These are phyloP conservation scores for Saturnispora zaruensis DNA, from an alignment of 805 yeast genomes.

Conservation along the genomic window DNA sequence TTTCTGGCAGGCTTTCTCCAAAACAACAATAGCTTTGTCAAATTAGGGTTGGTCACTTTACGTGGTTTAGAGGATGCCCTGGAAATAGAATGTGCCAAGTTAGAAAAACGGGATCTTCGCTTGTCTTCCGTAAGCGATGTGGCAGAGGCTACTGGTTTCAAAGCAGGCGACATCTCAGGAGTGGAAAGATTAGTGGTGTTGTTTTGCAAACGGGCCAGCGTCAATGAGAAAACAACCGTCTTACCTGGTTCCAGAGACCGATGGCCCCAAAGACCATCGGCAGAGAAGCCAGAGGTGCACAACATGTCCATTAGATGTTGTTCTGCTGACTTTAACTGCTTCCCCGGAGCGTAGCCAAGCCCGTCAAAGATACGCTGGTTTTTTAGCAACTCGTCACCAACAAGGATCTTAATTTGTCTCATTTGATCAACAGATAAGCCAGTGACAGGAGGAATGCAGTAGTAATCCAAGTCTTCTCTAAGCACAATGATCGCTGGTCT, in stretches of 20 bases:
- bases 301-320: conserved; percentile 92
- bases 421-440: conserved; percentile 52
- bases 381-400: conserved; percentile 55
- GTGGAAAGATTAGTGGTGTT: conserved; percentile 12
- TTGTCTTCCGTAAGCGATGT: conserved; percentile 17
- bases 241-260: conserved; percentile 81
- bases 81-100: conserved; percentile 53
- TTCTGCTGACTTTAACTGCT: conserved; percentile 77
- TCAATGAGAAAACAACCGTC: conserved; percentile 78
- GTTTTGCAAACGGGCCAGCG: conserved; percentile 52
- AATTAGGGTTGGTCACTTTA: conserved; percentile 27
- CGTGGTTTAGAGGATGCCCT: conserved; percentile 30
- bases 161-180: conserved; percentile 26
- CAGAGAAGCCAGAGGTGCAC: conserved; percentile 74
- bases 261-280: conserved; percentile 74
- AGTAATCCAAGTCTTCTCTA: conserved; percentile 89
- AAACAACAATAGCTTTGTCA: conserved; percentile 65
- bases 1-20: conserved; percentile 98
- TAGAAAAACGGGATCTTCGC: conserved; percentile 42
- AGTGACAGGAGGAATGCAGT: conserved; percentile 70
- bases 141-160: conserved; percentile 22
- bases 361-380: conserved; percentile 70
- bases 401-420: conserved; percentile 59
- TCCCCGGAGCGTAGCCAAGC: conserved; percentile 50
- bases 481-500: conserved; percentile 88